These are phyloP conservation scores for Tardiomyces digboiensis DNA, from an alignment of 1,139 yeast genomes.

Conservation along the genomic window DNA sequence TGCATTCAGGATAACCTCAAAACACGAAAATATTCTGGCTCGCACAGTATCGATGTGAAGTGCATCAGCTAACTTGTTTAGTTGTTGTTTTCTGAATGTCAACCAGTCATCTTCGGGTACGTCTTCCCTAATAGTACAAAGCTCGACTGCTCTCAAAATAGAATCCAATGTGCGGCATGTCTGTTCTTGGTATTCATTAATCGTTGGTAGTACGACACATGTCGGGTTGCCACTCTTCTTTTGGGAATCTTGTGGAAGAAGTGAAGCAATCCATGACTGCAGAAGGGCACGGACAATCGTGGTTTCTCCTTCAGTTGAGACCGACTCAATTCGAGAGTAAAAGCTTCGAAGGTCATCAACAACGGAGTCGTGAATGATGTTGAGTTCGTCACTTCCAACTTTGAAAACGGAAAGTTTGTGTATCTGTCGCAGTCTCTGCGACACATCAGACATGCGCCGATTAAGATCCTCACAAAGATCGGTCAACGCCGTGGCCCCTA, in stretches of 20 bases:
- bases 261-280: neutral
- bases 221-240: too few species aligned
- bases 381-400: neutral
- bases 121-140: slow-evolving; percentile 17
- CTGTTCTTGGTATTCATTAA: slow-evolving; percentile 11
- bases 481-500: neutral
- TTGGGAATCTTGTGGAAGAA: too few species aligned
- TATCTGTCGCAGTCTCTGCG: neutral
- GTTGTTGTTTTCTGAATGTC: neutral
- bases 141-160: slow-evolving; percentile 48
- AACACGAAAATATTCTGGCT: neutral
- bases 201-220: slow-evolving; percentile 3
- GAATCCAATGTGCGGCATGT: neutral
- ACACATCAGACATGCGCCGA: neutral
- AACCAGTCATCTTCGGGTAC: slow-evolving; percentile 9
- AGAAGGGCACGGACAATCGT: neutral
- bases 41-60: neutral
- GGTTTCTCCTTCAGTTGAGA: neutral
- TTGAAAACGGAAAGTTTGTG: neutral
- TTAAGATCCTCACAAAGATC: neutral
- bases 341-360: neutral
- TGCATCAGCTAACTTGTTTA: neutral
- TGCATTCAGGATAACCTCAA: neutral
- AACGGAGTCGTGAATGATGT: neutral
- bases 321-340: neutral